Evolutionary conservation across 2,329 filamentous ascomycete species (phyloP), one percentile per base, ranked within the genome.

Genomic region (Colletotrichum lentis): DNA sequence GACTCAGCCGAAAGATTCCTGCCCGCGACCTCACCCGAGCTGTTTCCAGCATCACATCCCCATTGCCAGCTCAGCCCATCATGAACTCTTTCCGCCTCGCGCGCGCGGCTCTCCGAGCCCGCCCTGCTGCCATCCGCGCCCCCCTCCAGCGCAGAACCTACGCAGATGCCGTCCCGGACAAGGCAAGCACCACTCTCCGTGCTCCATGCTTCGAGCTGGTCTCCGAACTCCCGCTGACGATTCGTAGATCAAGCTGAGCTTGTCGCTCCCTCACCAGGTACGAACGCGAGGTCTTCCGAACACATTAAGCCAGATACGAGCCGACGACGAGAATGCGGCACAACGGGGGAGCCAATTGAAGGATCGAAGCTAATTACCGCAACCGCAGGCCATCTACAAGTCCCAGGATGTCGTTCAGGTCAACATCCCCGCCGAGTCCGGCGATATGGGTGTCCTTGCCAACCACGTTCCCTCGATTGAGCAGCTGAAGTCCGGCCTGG

Each of bases 381-480:
- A 83, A 78, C 64, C 41, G 71, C 78, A 94, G 91, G 83, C 90
- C 76, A 84, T 90, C 83, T 90, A 87, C 85, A 87, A 87, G 81
- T 89, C 84, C 74, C 84, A 88, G 77, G 86, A 88, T 78, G 87
- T 90, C 79, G 90, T 98, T 78, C 96, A 99, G 86, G 96, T 99
- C 86, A 99, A 99, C 89, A 91, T 99, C 78, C 91, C 96, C 80
- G 96, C 96, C 78, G 96, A 97, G 82, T 96, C 94, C 71, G 96
- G 96, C 81, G 96, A 98, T 77, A 99, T 99, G 96, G 96, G 96
- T 91, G 91, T 99, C 77, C 91, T 99, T 79, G 96, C 96, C 81
- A 96, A 96, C 88, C 96, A 99, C 89, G 96, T 99, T 77, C 94
- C 96, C 73, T 94, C 94, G 71, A 98, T 99, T 79, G 96, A 99